Evolutionary conservation across 345 rosid species (phyloP).

Genomic region (Populus ilicifolia): DNA sequence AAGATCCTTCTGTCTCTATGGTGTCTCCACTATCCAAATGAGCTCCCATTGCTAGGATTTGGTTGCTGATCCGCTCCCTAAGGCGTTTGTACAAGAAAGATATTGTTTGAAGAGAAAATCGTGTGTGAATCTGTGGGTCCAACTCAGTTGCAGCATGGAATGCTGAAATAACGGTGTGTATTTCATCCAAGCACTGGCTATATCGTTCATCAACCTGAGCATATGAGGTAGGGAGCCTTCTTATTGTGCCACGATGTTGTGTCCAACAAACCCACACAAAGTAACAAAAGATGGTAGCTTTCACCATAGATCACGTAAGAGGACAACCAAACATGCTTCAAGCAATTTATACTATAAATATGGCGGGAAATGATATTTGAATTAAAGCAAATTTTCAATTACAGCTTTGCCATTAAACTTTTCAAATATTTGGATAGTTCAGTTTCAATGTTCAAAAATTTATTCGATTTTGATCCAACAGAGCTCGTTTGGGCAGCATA

Average conservation of each 20-base stretch:
- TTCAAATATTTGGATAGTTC: not conserved
- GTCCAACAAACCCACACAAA: not conserved
- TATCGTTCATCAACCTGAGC: constrained; percentile 78
- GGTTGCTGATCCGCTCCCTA: constrained; percentile 80
- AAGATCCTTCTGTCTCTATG: constrained; percentile 40
- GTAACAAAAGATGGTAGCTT: not conserved
- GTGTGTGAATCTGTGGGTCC: constrained; percentile 72
- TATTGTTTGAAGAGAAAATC: constrained; percentile 73
- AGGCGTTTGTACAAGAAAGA: constrained; percentile 67
- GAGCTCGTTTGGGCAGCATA: not conserved
- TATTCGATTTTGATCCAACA: not conserved
- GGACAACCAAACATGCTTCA: not conserved
- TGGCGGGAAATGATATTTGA: not conserved
- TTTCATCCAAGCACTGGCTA: constrained; percentile 80
- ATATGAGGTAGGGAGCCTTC: not conserved
- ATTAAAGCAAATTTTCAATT: not conserved
- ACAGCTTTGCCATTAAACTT: not conserved
- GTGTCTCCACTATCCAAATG: constrained; percentile 18
- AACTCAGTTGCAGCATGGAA: constrained; percentile 91
- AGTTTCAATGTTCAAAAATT: not conserved
- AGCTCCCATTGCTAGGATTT: constrained; percentile 68
- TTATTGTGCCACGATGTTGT: constrained; percentile 1
- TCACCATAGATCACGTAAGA: not conserved
- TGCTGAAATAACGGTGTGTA: constrained; percentile 88
- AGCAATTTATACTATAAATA: not conserved